Conservation (phyloP, 257 asterid species). For the Ocimum tenuiflorum region DNA sequence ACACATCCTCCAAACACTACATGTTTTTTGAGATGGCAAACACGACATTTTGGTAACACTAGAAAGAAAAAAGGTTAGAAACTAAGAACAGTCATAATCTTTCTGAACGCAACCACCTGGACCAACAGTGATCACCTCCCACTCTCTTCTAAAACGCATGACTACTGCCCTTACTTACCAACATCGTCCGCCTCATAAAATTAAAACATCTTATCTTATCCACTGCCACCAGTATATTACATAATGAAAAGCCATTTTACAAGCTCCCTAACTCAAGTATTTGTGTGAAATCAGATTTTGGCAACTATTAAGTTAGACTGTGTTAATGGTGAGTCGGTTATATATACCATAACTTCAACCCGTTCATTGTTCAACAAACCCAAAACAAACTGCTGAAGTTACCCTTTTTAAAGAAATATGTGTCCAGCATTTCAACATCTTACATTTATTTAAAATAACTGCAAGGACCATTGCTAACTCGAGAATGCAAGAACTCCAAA, state of each 20-base stretch:
- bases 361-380: background rate
- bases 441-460: background rate
- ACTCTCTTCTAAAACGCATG: too few relatives aligned
- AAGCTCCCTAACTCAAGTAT: background rate
- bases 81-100: background rate
- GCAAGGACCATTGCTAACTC: background rate
- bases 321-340: background rate
- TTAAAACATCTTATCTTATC: background rate
- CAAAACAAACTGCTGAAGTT: background rate
- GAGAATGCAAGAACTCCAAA: background rate
- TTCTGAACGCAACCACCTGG: background rate
- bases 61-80: too few relatives aligned
- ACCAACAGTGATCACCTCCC: background rate
- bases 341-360: background rate
- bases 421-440: background rate
- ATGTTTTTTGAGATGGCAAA: too few relatives aligned
- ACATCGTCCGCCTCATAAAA: background rate
- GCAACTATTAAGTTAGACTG: background rate
- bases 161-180: background rate
- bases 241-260: background rate
- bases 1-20: too few relatives aligned
- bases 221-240: background rate
- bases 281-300: background rate
- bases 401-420: background rate
- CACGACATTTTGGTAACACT: background rate